Evolutionary conservation across 192 early-diverging fungal species (phyloP), one percentile per base, ranked within the genome.

Genomic region (Mortierella claussenii): DNA sequence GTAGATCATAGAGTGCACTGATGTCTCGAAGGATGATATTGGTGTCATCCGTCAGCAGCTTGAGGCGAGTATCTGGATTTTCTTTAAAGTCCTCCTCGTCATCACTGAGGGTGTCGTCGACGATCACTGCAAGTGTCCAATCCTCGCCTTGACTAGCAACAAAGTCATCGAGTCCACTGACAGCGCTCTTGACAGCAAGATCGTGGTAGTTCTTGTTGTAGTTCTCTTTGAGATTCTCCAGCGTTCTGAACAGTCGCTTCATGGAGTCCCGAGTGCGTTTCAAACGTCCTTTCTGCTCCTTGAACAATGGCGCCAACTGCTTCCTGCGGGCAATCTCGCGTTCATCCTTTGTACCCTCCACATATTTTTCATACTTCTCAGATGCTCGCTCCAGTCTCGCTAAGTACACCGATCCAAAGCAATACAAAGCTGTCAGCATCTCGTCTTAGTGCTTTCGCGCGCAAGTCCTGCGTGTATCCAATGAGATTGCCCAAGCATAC

Each of bases 151-250:
- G 82, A 1, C 67, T 67, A 1, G 74, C 68, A 0, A 86, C 36
- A 36, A 89, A 94, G 23, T 87, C 85, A 15, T 89, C 86, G 50
- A 89, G 94, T 12, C 74, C 82, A 18, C 71, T 59, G 28, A 92
- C 81, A 0, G 92, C 86, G 23, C 65, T 60, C 31, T 87, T 82
- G 20, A 93, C 91, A 2, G 89, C 90, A 51, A 81, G 81, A 59
- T 94, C 92, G 58, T 90, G 88, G 65, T 84, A 92, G 60, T 94
- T 91, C 47, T 86, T 81, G 76, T 94, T 92, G 54, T 92, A 87
- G 48, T 85, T 83, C 6, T 64, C 76, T 56, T 89, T 89, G 55
- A 94, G 60, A 40, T 81, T 67, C 21, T 71, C 47, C 12, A 89
- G 49, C 47, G 80, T 83, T 1, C 30, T 56, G 12, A 71, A 40